Evolutionary conservation across 352 stramenopile species (phyloP).

Genomic region (Phytophthora ramorum): DNA sequence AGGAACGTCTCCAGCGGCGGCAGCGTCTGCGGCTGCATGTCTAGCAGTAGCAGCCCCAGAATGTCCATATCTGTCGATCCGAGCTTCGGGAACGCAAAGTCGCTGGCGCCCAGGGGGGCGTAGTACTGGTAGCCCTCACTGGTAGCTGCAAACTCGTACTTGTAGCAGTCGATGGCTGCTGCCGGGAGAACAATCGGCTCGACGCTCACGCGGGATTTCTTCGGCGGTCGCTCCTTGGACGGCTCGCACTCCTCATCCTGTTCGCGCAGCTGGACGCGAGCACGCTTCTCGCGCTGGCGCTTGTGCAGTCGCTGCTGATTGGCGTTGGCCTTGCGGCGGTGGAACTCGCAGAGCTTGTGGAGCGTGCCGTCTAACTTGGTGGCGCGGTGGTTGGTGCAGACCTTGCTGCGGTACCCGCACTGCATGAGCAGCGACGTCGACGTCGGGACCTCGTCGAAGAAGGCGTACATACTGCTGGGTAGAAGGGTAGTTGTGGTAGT

Average conservation of each 20-base stretch:
- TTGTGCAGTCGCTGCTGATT: slow-evolving; percentile 58
- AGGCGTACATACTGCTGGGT: slow-evolving; percentile 15
- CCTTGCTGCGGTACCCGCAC: slow-evolving; percentile 55
- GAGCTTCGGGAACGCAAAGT: slow-evolving; percentile 7
- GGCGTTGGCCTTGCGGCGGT: slow-evolving; percentile 58
- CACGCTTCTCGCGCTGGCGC: slow-evolving; percentile 29
- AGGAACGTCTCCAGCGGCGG: slow-evolving; percentile 25
- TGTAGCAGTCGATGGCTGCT: slow-evolving; percentile 1
- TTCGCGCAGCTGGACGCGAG: neutral
- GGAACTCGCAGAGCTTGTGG: slow-evolving; percentile 64
- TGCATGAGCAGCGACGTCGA: slow-evolving; percentile 22
- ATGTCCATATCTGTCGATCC: slow-evolving; percentile 28
- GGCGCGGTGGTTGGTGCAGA: slow-evolving; percentile 48
- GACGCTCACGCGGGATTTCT: slow-evolving; percentile 11
- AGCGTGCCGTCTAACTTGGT: slow-evolving; percentile 55
- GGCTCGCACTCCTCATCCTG: slow-evolving; percentile 23
- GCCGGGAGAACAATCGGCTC: slow-evolving; percentile 1
- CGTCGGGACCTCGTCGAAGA: slow-evolving; percentile 26
- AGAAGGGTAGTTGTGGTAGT: slow-evolving; percentile 12
- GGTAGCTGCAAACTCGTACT: neutral
- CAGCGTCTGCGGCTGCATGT: slow-evolving; percentile 21
- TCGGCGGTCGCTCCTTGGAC: slow-evolving; percentile 39
- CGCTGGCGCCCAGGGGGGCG: neutral
- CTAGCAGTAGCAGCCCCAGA: slow-evolving; percentile 24
- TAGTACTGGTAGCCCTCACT: slow-evolving; percentile 7